Base-by-base conservation (phyloP, 164 flowering plant genomes). In the Magnolia changhungtana region DNA sequence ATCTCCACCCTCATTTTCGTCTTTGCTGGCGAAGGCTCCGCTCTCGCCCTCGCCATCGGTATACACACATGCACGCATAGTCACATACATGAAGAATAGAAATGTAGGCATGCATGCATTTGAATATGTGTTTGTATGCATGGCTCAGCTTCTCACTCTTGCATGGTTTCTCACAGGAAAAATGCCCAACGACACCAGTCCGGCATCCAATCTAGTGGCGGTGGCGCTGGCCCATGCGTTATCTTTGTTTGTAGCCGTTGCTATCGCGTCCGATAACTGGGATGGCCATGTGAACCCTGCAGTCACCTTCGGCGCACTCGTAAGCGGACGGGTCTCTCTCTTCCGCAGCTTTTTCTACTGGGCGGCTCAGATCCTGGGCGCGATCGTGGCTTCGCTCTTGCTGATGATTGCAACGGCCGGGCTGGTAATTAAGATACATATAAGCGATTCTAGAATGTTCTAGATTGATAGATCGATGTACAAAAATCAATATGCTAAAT, bases 271-370 rank as follows among this genome's bases (percentile, higher is more conserved):
- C 37, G 88, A 91, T 76, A 77, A 84, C 1, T 92, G 95, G 0
- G 97, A 95, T 0, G 94, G 97, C n/a, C 94, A 90, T 55, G 86
- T 89, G 1, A 90, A 91, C 67, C 93, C 93, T 0, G 93, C 94
- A 0, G 90, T 90, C 37, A 90, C 97, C 66, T 87, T 92, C 14
- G 95, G 92, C 0, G 87, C 92, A 1, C 89, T 90, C 1, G 80
- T 90, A 4, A 95, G 95, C 2, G 93, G 93, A 7, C 78, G 91
- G 71, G 76, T 90, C 77, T 88, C 95, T 0, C 64, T 90, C 8
- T 16, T 89, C 20, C 88, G 89, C 0, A 89, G 90, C 29, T 1
- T 89, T 1, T 84, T 67, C 80, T 92, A 88, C 72, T 90, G 93
- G 93, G 74, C 89, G 64, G 94, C 94, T 67, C 97, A 90, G 82